These are phyloP conservation scores for Hanseniaspora thailandica DNA, from an alignment of 805 yeast species.

Conservation along the genomic window DNA sequence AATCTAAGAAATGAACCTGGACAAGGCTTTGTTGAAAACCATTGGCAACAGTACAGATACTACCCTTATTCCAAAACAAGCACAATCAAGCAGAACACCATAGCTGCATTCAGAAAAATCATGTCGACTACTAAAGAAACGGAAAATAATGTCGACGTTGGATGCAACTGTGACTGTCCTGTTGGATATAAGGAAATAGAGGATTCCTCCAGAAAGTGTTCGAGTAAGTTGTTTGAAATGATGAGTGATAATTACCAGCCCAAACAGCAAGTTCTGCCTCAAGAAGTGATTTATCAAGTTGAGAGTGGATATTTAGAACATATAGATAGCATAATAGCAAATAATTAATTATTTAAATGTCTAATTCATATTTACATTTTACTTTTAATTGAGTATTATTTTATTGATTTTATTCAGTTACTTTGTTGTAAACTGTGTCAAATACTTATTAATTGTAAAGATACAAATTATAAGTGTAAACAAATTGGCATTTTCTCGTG, in stretches of 20 bases:
- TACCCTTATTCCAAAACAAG: slow-evolving; percentile 32
- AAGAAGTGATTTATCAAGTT: slow-evolving; percentile 21
- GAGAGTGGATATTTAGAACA: neutral
- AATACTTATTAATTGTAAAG: neutral
- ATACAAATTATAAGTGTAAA: neutral
- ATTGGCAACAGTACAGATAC: slow-evolving; percentile 31
- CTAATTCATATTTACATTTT: neutral
- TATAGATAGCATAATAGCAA: neutral
- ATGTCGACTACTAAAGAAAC: slow-evolving; percentile 19
- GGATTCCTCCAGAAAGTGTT: slow-evolving; percentile 41
- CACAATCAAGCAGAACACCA: slow-evolving; percentile 21
- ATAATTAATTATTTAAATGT: neutral
- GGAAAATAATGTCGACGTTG: slow-evolving; percentile 36
- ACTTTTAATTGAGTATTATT: neutral
- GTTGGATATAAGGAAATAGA: slow-evolving; percentile 41
- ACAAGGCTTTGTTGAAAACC: neutral
- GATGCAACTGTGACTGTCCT: slow-evolving; percentile 83
- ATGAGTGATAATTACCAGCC: slow-evolving; percentile 27
- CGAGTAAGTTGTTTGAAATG: slow-evolving; percentile 38
- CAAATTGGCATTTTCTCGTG: neutral
- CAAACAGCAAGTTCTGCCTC: slow-evolving; percentile 22
- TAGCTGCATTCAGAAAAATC: neutral
- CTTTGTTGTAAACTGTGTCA: neutral
- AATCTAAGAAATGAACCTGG: slow-evolving; percentile 8
- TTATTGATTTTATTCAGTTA: neutral